Evolutionary conservation across 2,329 filamentous ascomycete genomes (phyloP), one percentile per base, ranked within the genome.

Genomic region (Amesomyces nigricolor): DNA sequence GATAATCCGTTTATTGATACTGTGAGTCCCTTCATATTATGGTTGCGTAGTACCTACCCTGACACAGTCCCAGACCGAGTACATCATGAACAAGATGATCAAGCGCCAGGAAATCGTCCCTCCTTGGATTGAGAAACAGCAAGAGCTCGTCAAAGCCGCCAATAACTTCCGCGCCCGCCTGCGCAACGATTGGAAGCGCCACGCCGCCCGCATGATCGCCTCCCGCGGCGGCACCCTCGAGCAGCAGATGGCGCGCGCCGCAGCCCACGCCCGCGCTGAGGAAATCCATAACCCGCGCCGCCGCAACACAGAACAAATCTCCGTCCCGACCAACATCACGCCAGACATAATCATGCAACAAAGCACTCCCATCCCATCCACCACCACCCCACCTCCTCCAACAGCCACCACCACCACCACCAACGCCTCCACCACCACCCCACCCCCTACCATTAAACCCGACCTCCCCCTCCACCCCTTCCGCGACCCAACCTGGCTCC

Each of bases 61-160:
- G 26, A 60, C 51, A 3, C 13, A 26, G 5, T 32, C 16, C 14
- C 19, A 63, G 55, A 97, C 94, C 0, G 92, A 97, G 71, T 96
- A 96, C 69, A 89, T 97, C 64, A 87, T 97, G 87, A 97, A 99
- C 73, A 94, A 95, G 72, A 96, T 97, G 75, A 96, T 99, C 60
- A 89, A 96, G 72, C 87, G 88, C 56, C 94, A 99, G 71, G 91
- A 96, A 17, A 89, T 97, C 57, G 89, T 95, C 0, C 94, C 94
- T 0, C 92, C 92, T 0, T 99, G 94, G 94, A 97, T 99, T 57
- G 94, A 99, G 72, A 97, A 96, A 72, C 94, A 99, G 70, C 92
- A 97, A 68, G 91, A 96, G 65, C 75, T 97, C 5, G 79, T 84
- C 10, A 83, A 82, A 58, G 80, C 88, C 0, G 80, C 85, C 1